Base-by-base conservation (phyloP, 2,329 filamentous ascomycete species). In the Fusarium abutilonis region DNA sequence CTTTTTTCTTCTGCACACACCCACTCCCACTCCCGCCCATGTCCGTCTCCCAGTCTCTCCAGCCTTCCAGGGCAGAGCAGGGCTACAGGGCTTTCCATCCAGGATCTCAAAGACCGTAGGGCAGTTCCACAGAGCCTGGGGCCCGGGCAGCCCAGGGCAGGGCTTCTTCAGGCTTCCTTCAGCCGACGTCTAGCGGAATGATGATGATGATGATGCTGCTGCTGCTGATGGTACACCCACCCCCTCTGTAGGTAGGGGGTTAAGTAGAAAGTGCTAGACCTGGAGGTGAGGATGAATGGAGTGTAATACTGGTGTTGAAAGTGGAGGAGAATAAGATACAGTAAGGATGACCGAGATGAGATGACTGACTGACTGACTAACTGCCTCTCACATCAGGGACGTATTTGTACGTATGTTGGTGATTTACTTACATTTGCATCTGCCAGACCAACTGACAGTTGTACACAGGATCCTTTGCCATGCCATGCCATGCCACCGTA, bases 21-120 rank as follows among this genome's bases (percentile, higher is more conserved):
- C 34, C 19, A 4, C 19, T 19, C 19, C 19, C 17, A 14, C 17
- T 13, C 29, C 26, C 7, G n/a, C 13, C 43, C 21, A 14, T n/a
- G 9, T 19, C 26, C 7, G 13, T 11, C 43, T 15, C 32, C 34
- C 28, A 32, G 21, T 23, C 31, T 19, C 15, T 21, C 48, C 52
- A 64, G 61, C 61, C 61, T 46, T 64, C 32, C 60, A 61, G 61
- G 60, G 60, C 60, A 63, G 41, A 54, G 29, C 59, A 63, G 48
- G 60, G 60, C 56, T 61, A 47, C 23, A 26, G 23, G 46, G 42
- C 38, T 42, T 31, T 19, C 38, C 36, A 32, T 36, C 38, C 21
- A 42, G 48, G 50, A 31, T 52, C 40, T 26, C n/a, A 34, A 34
- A 52, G 53, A 21, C 51, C 43, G 51, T 64, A 64, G 60, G 61